Base-by-base conservation (phyloP, 108 stramenopile species). In the Fragilaria radians region DNA sequence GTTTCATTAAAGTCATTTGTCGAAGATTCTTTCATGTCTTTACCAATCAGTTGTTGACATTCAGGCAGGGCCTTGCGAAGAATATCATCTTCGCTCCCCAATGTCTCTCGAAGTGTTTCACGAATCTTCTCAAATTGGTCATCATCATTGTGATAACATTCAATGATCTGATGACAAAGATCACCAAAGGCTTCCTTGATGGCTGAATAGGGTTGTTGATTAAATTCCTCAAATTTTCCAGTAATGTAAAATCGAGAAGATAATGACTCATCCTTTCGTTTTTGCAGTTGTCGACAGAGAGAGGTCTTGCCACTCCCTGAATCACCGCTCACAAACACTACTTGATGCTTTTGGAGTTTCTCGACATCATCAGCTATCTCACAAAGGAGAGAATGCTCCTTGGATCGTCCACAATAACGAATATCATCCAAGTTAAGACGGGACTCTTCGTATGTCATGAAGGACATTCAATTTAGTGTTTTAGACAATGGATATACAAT, bases 201-300 rank as follows among this genome's bases (percentile, higher is more conserved):
- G 42, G 42, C 42, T 14, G 14, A 14, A 17, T 45, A 45, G 14
- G 42, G 19, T 42, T 7, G 14, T 14, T 42, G 7, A 14, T 42
- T 42, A 7, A 14, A 42, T 42, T 42, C 36, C 7, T 42, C 36
- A 42, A 42, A 42, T 14, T 42, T 42, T 7, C 36, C 36, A 42
- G 36, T 42, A 42, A 42, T 42, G 36, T 11, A 42, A 14, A 42
- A 42, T 42, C 36, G 36, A 42, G 36, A 42, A 42, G 36, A n/a
- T n/a, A n/a, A n/a, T n/a, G n/a, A n/a, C n/a, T n/a, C n/a, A n/a
- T n/a, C 36, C 7, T 14, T 42, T 14, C 7, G 14, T 42, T 42
- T 7, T 42, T 42, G 36, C 36, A 42, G 36, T 14, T 42, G 36
- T 14, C 14, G 7, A 7, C 36, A 42, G 11, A 42, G 14, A 7